Percentiles rank a stretch among this genome's conserved stretches.
Evolutionary conservation across 441 rosid species (phyloP).

Genomic region (Sinapis alba): DNA sequence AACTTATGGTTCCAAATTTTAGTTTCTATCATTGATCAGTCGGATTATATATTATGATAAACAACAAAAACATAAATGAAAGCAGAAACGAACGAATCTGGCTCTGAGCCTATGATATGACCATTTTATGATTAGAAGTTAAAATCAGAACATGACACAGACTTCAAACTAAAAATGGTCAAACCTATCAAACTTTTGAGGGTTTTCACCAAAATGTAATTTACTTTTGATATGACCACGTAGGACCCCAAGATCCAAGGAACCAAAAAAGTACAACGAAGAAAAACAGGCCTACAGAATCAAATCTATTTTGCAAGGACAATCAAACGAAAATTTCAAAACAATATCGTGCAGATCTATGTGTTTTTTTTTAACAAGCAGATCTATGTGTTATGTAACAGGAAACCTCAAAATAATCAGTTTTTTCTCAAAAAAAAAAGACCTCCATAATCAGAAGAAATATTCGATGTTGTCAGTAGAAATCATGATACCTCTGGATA

Average conservation of each 20-base stretch:
- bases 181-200: constrained; percentile 14
- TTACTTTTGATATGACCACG: constrained; percentile 15
- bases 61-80: background rate
- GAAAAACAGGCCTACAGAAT: background rate
- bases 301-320: background rate
- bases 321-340: constrained; percentile 11
- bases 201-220: background rate
- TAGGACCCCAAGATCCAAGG: background rate
- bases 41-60: background rate
- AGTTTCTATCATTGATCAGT: background rate
- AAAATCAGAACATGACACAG: constrained; percentile 1
- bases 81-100: constrained; percentile 1
- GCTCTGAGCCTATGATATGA: background rate
- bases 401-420: no score
- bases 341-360: background rate
- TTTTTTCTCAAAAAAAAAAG: no score
- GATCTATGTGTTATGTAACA: background rate
- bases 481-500: constrained; percentile 33
- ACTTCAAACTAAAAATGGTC: constrained; percentile 14
- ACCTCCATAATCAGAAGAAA: background rate
- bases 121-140: background rate
- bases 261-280: background rate
- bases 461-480: background rate
- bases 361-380: no score
- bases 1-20: background rate